A percentile compares a stretch with the other conserved stretches of the same genome.
These are phyloP conservation scores for Metarhizium sp. DNA, from an alignment of 2,329 filamentous ascomycete genomes.

Conservation along the genomic window DNA sequence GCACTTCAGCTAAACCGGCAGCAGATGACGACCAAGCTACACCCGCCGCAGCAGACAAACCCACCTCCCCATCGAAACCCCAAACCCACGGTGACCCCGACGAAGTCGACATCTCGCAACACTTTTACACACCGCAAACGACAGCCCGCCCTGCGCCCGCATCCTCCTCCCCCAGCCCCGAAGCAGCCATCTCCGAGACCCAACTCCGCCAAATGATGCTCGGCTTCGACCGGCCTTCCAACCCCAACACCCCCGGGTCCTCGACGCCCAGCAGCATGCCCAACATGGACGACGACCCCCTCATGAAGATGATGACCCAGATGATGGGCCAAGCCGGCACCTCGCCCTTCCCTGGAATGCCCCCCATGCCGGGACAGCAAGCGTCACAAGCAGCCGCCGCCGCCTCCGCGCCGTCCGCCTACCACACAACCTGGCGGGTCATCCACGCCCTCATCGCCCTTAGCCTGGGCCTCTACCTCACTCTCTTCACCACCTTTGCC, in stretches of 20 bases:
- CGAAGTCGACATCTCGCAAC: constrained; percentile 71
- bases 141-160: constrained; percentile 18
- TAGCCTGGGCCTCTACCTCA: constrained; percentile 60
- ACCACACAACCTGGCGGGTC: constrained; percentile 56
- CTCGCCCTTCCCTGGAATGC: constrained; percentile 26
- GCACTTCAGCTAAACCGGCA: not conserved
- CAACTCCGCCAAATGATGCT: constrained; percentile 58
- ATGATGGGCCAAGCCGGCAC: constrained; percentile 45
- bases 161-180: constrained; percentile 9
- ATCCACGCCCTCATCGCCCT: constrained; percentile 66
- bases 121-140: constrained; percentile 52
- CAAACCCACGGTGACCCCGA: constrained; percentile 52
- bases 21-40: constrained; percentile 5
- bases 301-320: constrained; percentile 64
- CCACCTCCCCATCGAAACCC: constrained; percentile 1
- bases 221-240: constrained; percentile 34
- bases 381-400: constrained; percentile 20
- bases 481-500: constrained; percentile 57
- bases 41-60: not conserved
- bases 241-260: constrained; percentile 13
- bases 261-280: constrained; percentile 10
- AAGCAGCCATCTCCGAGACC: constrained; percentile 40
- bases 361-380: constrained; percentile 32
- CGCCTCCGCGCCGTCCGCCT: constrained; percentile 19
- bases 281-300: constrained; percentile 22